Percentiles rank a stretch among this genome's conserved stretches.
These are phyloP conservation scores for Globisporangium heterothallicum DNA, from an alignment of 352 stramenopile genomes.

Conservation along the genomic window DNA sequence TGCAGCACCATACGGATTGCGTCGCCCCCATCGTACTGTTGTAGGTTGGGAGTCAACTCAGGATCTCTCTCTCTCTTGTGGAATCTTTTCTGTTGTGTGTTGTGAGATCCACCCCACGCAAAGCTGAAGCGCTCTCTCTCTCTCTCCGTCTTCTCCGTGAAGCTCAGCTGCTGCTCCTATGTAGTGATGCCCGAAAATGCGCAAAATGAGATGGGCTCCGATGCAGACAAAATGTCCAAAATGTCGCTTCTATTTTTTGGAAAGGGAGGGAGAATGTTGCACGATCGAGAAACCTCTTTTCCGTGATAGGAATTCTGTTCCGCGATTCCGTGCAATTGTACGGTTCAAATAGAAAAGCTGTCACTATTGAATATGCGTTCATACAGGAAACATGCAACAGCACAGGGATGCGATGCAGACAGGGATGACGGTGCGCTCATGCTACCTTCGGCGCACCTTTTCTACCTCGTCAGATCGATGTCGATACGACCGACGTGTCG, in stretches of 20 bases:
- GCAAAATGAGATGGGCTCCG: not conserved
- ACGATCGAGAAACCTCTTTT: not conserved
- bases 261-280: not conserved
- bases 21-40: conserved; percentile 25
- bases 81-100: not conserved
- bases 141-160: not conserved
- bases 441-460: not conserved
- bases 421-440: not conserved
- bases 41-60: not conserved
- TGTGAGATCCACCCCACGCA: too few relatives aligned
- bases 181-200: not conserved
- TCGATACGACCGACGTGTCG: conserved; percentile 34
- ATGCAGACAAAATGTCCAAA: not conserved
- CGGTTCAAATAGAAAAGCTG: not conserved
- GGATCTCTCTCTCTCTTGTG: not conserved
- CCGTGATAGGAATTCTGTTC: too few relatives aligned
- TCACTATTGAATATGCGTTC: not conserved
- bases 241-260: not conserved
- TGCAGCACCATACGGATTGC: conserved; percentile 42
- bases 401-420: not conserved
- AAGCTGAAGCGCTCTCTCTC: not conserved
- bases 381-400: not conserved
- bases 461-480: conserved; percentile 26
- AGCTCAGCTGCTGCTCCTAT: not conserved
- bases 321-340: not conserved